Evolutionary conservation across 805 yeast species (phyloP).

Genomic region (Cyberlindnera subsufficiens): DNA sequence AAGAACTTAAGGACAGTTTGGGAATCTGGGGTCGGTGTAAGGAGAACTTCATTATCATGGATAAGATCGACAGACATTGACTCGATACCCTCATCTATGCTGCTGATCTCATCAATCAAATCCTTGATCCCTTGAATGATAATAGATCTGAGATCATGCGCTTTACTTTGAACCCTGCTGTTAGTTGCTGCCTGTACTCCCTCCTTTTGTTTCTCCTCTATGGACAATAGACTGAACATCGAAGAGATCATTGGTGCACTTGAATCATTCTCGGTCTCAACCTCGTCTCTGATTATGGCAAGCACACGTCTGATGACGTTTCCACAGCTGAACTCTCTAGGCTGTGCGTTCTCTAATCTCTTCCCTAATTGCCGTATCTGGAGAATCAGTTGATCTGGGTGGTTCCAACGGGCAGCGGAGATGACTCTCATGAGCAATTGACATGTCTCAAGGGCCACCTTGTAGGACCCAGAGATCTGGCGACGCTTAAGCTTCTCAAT

Average conservation of each 20-base stretch:
- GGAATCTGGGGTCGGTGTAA: constrained; percentile 94
- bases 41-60: constrained; percentile 80
- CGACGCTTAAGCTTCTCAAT: constrained; percentile 69
- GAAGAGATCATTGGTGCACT: constrained; percentile 60
- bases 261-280: constrained; percentile 31
- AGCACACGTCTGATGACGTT: constrained; percentile 87
- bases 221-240: constrained; percentile 81
- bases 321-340: constrained; percentile 83
- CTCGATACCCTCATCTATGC: constrained; percentile 86
- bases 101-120: constrained; percentile 83
- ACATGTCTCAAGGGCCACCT: constrained; percentile 81
- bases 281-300: constrained; percentile 82
- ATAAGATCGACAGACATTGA: constrained; percentile 88
- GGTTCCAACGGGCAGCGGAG: constrained; percentile 84
- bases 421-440: constrained; percentile 83
- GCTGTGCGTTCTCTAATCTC: constrained; percentile 71
- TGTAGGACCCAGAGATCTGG: constrained; percentile 75
- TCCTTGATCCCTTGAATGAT: constrained; percentile 91
- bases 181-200: constrained; percentile 13
- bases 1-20: constrained; percentile 83
- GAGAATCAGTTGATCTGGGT: constrained; percentile 62
- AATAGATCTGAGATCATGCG: constrained; percentile 69
- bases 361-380: constrained; percentile 73
- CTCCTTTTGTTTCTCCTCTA: constrained; percentile 27
- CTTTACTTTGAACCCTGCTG: constrained; percentile 22